Base-by-base conservation (phyloP, 2,329 filamentous ascomycete genomes). In the Hymenoscyphus occultus region DNA sequence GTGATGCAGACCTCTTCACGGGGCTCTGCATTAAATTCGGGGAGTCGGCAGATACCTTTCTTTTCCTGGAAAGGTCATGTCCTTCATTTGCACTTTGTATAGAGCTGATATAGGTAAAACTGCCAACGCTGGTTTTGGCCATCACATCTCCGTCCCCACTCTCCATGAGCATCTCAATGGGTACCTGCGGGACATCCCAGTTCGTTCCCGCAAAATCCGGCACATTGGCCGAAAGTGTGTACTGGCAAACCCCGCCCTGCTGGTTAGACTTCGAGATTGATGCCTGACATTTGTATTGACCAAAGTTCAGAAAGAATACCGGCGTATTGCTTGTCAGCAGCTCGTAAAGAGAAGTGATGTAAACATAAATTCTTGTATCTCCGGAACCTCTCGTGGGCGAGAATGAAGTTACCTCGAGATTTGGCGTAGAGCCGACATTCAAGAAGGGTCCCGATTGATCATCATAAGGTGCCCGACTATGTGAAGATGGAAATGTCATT, bases 311-410 rank as follows among this genome's bases (percentile, higher is more conserved):
- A 69, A 80, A 88, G 72, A 91, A 87, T 60, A 82, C 81, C 1
- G 83, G 80, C 63, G 80, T 74, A 54, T 80, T 83, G 65, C 82
- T 83, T 39, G 82, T 83, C 76, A 88, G 84, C 64, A 96, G 79
- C 74, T 96, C 90, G 78, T 91, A 91, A 66, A 88, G 84, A 56
- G 90, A 89, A 61, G 88, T 87, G 39, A 96, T 84, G 74, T 91
- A 89, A 69, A 97, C 82, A 66, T 85, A 83, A 10, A 97, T 80
- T 72, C 88, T 88, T 22, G 89, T 90, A 62, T 90, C 90, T 73
- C 85, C 83, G 40, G 82, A 78, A 56, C 93, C 93, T 72, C 85
- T 82, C 56, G 81, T 79, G 19, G 93, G 94, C 66, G 86, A 83
- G 76, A 85, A 92, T 65, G 89, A 89, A 65, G 88, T 82, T 69